phyloP scores from a whole-genome alignment of 139 green algal genomes.

The Zygnema circumcarinatum region DNA sequence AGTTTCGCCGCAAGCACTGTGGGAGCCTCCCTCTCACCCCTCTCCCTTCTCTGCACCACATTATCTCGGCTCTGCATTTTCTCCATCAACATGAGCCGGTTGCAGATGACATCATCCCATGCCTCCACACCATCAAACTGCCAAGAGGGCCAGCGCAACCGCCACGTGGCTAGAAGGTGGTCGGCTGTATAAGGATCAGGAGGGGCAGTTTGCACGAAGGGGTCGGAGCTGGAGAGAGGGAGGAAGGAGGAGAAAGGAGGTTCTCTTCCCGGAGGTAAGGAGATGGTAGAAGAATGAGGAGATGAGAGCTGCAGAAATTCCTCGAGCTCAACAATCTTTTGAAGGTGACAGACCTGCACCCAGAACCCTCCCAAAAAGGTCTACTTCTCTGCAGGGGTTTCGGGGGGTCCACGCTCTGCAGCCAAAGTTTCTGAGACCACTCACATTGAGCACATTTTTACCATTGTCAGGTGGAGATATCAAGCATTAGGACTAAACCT shows the following conservation, averaged over 20 bases:
- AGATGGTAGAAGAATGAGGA: background rate
- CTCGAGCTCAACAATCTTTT: slow-evolving; percentile 35
- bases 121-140: background rate
- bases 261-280: background rate
- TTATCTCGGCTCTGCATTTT: background rate
- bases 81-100: slow-evolving; percentile 2
- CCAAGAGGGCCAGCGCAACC: slow-evolving; percentile 22
- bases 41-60: no score
- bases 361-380: no score
- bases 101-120: slow-evolving; percentile 36
- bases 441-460: no score
- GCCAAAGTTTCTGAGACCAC: no score
- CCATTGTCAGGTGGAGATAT: no score
- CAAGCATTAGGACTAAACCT: no score
- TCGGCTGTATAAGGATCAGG: background rate
- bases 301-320: slow-evolving; percentile 10
- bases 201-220: background rate
- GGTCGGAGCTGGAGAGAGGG: background rate
- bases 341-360: slow-evolving; percentile 16
- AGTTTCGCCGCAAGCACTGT: background rate
- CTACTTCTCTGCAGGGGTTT: no score
- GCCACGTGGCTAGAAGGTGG: background rate
- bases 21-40: background rate
- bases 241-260: background rate
- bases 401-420: no score